Evolutionary conservation across 73 alveolate genomes (phyloP).

Genomic region (Stentor coeruleus): DNA sequence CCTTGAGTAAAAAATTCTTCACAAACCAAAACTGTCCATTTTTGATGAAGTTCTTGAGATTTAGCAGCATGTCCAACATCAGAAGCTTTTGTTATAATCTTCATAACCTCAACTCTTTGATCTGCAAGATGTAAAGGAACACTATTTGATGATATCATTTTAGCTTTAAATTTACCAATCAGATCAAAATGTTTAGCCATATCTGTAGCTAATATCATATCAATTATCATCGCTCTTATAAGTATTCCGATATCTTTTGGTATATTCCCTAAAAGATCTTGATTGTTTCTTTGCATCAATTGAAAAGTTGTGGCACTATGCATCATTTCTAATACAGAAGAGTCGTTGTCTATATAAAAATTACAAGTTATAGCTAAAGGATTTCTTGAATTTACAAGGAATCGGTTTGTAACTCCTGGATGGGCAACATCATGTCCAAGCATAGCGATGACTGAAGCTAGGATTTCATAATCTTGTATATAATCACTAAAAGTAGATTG

Average conservation of each 20-base stretch:
- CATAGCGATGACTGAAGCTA: slow-evolving; percentile 22
- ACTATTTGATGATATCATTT: not conserved
- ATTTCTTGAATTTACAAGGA: slow-evolving; percentile 46
- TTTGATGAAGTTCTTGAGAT: slow-evolving; percentile 21
- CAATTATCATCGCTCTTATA: not conserved
- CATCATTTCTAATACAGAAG: slow-evolving; percentile 30
- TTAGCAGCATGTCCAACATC: slow-evolving; percentile 40
- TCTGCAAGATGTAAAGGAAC: not conserved
- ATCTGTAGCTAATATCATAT: slow-evolving; percentile 4
- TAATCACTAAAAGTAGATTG: not conserved
- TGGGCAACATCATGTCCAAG: slow-evolving; percentile 62
- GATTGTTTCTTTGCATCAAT: not conserved
- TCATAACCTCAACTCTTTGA: not conserved
- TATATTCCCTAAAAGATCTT: not conserved
- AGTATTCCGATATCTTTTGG: not conserved
- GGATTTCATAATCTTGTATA: not conserved
- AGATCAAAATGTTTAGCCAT: slow-evolving; percentile 16
- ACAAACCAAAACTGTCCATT: slow-evolving; percentile 31
- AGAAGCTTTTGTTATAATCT: not conserved
- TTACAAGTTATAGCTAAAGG: slow-evolving; percentile 47
- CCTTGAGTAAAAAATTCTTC: slow-evolving; percentile 43
- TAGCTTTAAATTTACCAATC: not conserved
- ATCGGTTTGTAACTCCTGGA: slow-evolving; percentile 66
- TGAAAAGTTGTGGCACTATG: slow-evolving; percentile 17
- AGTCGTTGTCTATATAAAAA: slow-evolving; percentile 43